phyloP scores from a whole-genome alignment of 306 rosid species.

The Aeschynomene evenia region DNA sequence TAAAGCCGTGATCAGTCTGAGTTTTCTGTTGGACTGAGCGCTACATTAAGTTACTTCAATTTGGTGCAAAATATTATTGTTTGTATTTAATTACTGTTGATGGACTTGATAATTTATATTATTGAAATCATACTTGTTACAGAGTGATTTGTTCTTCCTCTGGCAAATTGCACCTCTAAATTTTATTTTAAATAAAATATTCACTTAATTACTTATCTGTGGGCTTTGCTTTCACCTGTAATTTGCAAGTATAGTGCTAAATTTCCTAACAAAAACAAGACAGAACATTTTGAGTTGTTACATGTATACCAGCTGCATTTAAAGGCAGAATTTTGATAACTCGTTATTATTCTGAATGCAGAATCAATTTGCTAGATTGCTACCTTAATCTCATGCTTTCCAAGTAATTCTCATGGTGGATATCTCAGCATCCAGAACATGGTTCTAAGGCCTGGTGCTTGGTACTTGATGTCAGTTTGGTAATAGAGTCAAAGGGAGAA shows the following conservation, averaged over 20 bases:
- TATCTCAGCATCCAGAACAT: constrained; percentile 25
- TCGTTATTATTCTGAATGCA: constrained; percentile 36
- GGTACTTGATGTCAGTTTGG: constrained; percentile 25
- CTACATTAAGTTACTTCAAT: not conserved
- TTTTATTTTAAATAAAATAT: not conserved
- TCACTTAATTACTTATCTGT: not conserved
- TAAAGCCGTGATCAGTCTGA: constrained; percentile 12
- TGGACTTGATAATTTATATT: not conserved
- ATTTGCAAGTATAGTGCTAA: not conserved
- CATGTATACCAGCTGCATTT: not conserved
- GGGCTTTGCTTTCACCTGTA: not conserved
- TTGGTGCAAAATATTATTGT: not conserved
- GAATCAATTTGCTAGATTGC: constrained; percentile 23
- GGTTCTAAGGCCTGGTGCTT: constrained; percentile 26
- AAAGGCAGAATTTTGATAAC: constrained; percentile 1
- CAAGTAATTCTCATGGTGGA: constrained; percentile 37
- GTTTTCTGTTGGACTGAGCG: constrained; percentile 4
- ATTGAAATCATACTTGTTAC: not conserved
- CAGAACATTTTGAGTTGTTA: constrained; percentile 1
- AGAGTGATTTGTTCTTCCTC: not conserved
- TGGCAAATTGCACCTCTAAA: not conserved
- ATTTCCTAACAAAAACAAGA: not conserved
- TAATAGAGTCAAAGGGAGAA: constrained; percentile 25
- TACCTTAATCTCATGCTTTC: constrained; percentile 27
- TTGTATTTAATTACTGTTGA: constrained; percentile 9